Conservation (phyloP, 2,329 filamentous ascomycete genomes). For the Boeremia lycopersici region DNA sequence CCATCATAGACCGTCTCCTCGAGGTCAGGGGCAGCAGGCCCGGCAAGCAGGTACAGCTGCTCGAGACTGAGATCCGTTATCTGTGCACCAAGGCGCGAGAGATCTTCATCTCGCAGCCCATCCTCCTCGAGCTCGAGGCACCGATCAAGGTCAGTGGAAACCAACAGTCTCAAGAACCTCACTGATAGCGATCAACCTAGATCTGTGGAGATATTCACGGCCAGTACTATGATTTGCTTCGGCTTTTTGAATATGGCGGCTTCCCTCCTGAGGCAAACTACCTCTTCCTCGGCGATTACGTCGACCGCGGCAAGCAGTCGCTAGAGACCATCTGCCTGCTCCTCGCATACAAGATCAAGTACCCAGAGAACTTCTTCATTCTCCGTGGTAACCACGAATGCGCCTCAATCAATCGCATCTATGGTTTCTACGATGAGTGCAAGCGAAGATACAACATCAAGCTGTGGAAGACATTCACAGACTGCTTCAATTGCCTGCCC, state of each 20-base stretch:
- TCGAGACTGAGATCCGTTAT: constrained; percentile 95
- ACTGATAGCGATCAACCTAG: constrained; percentile 55
- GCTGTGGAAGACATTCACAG: constrained; percentile 99
- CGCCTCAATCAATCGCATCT: constrained; percentile 98
- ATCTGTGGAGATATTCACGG: constrained; percentile 99
- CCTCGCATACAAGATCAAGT: constrained; percentile 99
- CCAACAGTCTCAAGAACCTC: constrained; percentile 2
- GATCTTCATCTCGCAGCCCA: constrained; percentile 99
- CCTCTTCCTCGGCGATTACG: constrained; percentile 98
- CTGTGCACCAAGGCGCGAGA: constrained; percentile 98
- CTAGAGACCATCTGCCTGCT: constrained; percentile 98
- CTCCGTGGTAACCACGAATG: constrained; percentile 99
- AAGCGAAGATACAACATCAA: constrained; percentile 99
- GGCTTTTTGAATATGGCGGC: constrained; percentile 96
- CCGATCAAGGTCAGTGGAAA: constrained; percentile 85
- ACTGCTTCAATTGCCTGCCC: constrained; percentile 98
- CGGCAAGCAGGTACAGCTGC: constrained; percentile 96
- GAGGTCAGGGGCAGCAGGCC: constrained; percentile 97
- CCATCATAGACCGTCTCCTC: constrained; percentile 97
- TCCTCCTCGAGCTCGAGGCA: constrained; percentile 94
- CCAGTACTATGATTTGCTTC: constrained; percentile 97
- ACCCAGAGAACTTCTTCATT: constrained; percentile 99
- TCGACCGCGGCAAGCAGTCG: constrained; percentile 98
- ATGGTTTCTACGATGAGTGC: constrained; percentile 99
- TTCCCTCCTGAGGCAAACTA: constrained; percentile 99